Base-by-base conservation (phyloP, 2,329 filamentous ascomycete genomes). In the Penicillium sp. region DNA sequence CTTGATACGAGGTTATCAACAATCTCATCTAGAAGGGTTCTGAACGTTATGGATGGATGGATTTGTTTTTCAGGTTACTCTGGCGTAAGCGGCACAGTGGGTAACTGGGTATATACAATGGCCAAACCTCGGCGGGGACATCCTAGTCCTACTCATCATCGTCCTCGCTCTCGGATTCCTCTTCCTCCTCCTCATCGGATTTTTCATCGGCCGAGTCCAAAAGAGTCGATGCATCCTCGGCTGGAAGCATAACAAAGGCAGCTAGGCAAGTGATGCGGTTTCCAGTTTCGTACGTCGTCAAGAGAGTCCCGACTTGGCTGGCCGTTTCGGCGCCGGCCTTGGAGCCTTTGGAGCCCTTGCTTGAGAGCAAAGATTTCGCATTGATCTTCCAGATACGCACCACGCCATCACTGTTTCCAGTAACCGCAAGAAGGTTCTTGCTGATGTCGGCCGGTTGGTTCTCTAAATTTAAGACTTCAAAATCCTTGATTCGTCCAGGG, bases 211-310 rank as follows among this genome's bases (percentile, higher is more conserved):
- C 81, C 13, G 80, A 81, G 58, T 82, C 82, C 39, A 76, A 73
- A 24, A 78, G 78, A 36, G 83, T 81, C 12, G 81, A 79, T 40
- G 78, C 60, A 35, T 66, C 63, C 39, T 65, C 63, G 4, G 70
- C 74, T 58, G 83, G 79, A 67, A 87, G 79, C 88, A 97, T 94
- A 54, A 88, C 74, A 72, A 95, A 97, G 24, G 85, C 85, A 59
- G 82, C 83, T 61, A 97, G 65, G 66, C 93, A 97, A 34, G 90
- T 97, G 57, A 97, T 90, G 48, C 93, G 78, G 66, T 91, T 90
- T 39, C 85, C 83, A 24, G 90, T 95, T 68, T 90, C 85, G 62
- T 93, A 93, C 29, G 80, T 83, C 12, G 84, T 89, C 39, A 95
- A 66, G 47, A 94, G 65, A 55, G 72, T 77, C 28, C 88, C 90